These are phyloP conservation scores for Xylaria sp. DNA, from an alignment of 2,329 filamentous ascomycete species.

Conservation along the genomic window DNA sequence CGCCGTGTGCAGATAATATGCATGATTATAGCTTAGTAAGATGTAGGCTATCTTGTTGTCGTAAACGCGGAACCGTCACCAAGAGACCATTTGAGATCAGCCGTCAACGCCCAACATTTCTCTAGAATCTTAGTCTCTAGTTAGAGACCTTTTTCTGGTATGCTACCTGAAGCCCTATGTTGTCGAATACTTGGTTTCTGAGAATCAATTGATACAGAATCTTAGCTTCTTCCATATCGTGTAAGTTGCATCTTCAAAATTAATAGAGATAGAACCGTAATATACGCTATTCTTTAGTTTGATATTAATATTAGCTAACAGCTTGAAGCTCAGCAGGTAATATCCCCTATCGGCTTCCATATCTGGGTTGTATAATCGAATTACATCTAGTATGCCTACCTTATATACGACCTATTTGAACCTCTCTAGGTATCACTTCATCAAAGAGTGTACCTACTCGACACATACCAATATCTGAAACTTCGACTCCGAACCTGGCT, in stretches of 20 bases:
- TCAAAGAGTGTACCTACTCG: neutral
- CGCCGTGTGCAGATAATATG: conserved; percentile 2
- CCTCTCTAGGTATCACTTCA: neutral
- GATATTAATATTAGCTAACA: neutral
- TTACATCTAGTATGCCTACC: neutral
- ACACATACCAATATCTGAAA: neutral
- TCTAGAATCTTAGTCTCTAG: neutral
- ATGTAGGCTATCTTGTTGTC: neutral
- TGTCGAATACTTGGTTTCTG: neutral
- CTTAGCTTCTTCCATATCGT: neutral
- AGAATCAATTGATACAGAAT: neutral
- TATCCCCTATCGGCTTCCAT: neutral
- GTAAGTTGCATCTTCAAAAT: neutral
- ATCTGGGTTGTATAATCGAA: neutral
- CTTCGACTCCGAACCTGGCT: neutral
- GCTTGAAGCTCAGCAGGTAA: neutral
- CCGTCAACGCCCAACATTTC: neutral
- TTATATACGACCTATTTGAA: neutral
- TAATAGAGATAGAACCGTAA: neutral
- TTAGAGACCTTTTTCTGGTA: neutral
- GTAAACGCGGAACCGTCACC: neutral
- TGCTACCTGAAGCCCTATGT: neutral
- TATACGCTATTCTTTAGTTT: neutral
- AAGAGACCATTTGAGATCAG: neutral
- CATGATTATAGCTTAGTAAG: neutral